A percentile compares a stretch with the other conserved stretches of the same genome.
These are phyloP conservation scores for Alternaria sp. DNA, from an alignment of 2,329 filamentous ascomycete species.

Conservation along the genomic window DNA sequence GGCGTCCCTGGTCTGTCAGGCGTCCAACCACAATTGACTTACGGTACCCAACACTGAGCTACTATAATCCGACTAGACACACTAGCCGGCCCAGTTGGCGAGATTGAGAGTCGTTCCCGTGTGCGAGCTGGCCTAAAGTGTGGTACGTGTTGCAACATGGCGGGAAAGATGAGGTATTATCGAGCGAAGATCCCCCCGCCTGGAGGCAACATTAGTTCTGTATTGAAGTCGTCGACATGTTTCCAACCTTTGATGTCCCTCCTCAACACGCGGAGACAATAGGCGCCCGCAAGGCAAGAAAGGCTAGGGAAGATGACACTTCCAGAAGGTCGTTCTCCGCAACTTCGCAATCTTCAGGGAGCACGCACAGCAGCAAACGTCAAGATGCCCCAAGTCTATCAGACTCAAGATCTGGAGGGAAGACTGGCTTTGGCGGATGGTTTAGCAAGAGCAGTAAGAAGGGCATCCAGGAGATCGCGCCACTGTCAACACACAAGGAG, in stretches of 20 bases:
- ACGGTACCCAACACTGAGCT: background rate
- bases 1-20: background rate
- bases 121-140: constrained; percentile 3
- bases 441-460: constrained; percentile 34
- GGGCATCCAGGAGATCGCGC: constrained; percentile 36
- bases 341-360: constrained; percentile 36
- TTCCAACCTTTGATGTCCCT: constrained; percentile 40
- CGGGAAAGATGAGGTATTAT: constrained; percentile 13
- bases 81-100: constrained; percentile 6
- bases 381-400: constrained; percentile 9
- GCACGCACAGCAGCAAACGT: constrained; percentile 22
- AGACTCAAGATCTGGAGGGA: constrained; percentile 21
- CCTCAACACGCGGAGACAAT: constrained; percentile 38
- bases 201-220: constrained; percentile 1
- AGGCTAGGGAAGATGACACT: constrained; percentile 30
- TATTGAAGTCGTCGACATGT: constrained; percentile 28
- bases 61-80: constrained; percentile 1
- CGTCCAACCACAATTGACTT: constrained; percentile 4
- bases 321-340: constrained; percentile 29
- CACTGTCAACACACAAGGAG: constrained; percentile 24
- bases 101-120: constrained; percentile 4
- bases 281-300: constrained; percentile 35
- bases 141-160: background rate
- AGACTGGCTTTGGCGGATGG: constrained; percentile 26
- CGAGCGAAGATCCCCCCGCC: constrained; percentile 14